Conservation (phyloP, 176 grass and related monocot genomes). For the Eragrostis nindensis region DNA sequence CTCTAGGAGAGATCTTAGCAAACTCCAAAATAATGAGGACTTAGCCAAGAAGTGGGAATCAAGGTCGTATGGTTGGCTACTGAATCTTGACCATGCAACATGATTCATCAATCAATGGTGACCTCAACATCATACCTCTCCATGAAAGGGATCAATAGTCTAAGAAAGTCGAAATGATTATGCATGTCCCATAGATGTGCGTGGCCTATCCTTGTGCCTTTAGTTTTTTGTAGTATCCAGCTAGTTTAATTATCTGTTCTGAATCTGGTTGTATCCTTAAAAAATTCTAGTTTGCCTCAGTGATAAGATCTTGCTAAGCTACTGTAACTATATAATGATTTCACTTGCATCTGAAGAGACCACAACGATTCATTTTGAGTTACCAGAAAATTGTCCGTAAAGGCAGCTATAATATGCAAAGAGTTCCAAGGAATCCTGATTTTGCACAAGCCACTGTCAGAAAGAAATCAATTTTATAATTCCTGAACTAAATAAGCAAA, state of each 20-base stretch:
- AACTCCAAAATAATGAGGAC: constrained; percentile 56
- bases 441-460: neutral
- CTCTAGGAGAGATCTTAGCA: constrained; percentile 74
- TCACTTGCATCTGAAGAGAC: neutral
- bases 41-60: constrained; percentile 30
- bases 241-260: constrained; percentile 38
- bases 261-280: constrained; percentile 37
- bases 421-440: neutral
- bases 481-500: constrained; percentile 1
- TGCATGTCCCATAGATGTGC: constrained; percentile 14
- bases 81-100: constrained; percentile 48
- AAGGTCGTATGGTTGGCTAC: constrained; percentile 56
- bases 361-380: neutral
- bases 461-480: constrained; percentile 34
- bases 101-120: constrained; percentile 21
- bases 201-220: neutral
- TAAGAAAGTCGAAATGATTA: constrained; percentile 14
- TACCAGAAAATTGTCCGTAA: neutral
- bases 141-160: constrained; percentile 12
- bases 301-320: constrained; percentile 22
- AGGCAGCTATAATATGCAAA: neutral
- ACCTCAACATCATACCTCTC: constrained; percentile 10
- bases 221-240: constrained; percentile 22
- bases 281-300: constrained; percentile 1
- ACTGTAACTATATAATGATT: neutral